Percentiles rank a stretch among this genome's conserved stretches.
Evolutionary conservation across 2,329 filamentous ascomycete species (phyloP).

Genomic region (Aureobasidium sp.): DNA sequence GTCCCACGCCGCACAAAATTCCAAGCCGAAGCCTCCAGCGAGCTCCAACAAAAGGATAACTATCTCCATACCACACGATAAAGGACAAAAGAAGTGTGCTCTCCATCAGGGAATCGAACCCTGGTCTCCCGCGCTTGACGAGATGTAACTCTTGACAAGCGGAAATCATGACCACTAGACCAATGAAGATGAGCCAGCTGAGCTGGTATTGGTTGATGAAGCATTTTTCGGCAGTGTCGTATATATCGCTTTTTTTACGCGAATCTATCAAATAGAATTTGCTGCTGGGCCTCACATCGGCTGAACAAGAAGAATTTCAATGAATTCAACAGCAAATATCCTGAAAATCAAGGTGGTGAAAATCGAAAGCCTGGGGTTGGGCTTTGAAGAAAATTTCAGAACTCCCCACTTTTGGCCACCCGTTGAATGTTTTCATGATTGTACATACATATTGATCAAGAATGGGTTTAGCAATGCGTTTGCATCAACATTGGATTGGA

Average conservation of each 20-base stretch:
- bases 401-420: background rate
- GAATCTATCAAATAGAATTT: too few relatives aligned
- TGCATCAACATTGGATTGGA: too few relatives aligned
- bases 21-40: too few relatives aligned
- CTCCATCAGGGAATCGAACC: background rate
- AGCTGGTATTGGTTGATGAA: background rate
- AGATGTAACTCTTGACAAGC: background rate
- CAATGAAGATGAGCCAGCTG: background rate
- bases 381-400: background rate
- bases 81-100: background rate
- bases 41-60: background rate
- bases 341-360: too few relatives aligned
- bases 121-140: background rate
- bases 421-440: background rate
- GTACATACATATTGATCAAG: too few relatives aligned
- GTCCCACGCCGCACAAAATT: too few relatives aligned
- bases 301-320: too few relatives aligned
- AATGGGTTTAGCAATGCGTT: too few relatives aligned
- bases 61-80: background rate
- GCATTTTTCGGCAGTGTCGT: too few relatives aligned
- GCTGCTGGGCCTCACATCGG: too few relatives aligned
- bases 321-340: too few relatives aligned
- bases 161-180: background rate
- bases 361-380: background rate
- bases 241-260: too few relatives aligned